Percentiles rank a stretch among this genome's conserved stretches.
Evolutionary conservation across 2,329 filamentous ascomycete species (phyloP).

Genomic region (Cadophora malorum): DNA sequence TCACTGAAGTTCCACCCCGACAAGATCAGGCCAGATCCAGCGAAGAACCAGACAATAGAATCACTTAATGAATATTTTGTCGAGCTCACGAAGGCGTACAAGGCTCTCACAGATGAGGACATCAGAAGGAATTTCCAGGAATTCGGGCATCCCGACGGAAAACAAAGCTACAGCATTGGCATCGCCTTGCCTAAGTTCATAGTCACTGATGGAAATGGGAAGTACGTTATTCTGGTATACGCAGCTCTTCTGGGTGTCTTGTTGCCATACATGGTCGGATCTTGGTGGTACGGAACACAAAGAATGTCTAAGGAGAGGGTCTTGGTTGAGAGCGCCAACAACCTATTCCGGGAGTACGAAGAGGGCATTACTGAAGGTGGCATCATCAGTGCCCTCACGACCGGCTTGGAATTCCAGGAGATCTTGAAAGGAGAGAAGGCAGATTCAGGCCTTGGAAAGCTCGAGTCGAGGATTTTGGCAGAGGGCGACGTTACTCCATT

Average conservation of each 20-base stretch:
- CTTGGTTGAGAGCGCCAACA: constrained; percentile 90
- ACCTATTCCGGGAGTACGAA: constrained; percentile 91
- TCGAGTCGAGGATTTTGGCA: constrained; percentile 81
- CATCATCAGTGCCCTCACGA: constrained; percentile 81
- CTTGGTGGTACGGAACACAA: constrained; percentile 99
- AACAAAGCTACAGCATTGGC: constrained; percentile 97
- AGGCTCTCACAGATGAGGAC: constrained; percentile 96
- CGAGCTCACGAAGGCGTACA: constrained; percentile 96
- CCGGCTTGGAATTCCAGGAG: constrained; percentile 83
- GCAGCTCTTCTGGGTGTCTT: constrained; percentile 86
- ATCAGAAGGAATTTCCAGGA: constrained; percentile 96
- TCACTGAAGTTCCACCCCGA: constrained; percentile 91
- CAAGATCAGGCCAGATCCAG: constrained; percentile 82
- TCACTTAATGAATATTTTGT: constrained; percentile 87
- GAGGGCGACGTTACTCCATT: constrained; percentile 59
- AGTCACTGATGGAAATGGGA: constrained; percentile 90
- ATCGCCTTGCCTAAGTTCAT: constrained; percentile 95
- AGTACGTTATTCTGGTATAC: constrained; percentile 92
- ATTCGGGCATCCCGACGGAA: constrained; percentile 95
- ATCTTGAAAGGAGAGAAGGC: constrained; percentile 78
- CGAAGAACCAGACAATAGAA: constrained; percentile 89
- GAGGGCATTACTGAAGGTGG: constrained; percentile 82
- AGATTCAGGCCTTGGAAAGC: constrained; percentile 79
- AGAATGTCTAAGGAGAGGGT: constrained; percentile 92
- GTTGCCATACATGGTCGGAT: constrained; percentile 90